Evolutionary conservation across 805 yeast species (phyloP), one percentile per base, ranked within the genome.

Genomic region (Myxozyma sirexii): DNA sequence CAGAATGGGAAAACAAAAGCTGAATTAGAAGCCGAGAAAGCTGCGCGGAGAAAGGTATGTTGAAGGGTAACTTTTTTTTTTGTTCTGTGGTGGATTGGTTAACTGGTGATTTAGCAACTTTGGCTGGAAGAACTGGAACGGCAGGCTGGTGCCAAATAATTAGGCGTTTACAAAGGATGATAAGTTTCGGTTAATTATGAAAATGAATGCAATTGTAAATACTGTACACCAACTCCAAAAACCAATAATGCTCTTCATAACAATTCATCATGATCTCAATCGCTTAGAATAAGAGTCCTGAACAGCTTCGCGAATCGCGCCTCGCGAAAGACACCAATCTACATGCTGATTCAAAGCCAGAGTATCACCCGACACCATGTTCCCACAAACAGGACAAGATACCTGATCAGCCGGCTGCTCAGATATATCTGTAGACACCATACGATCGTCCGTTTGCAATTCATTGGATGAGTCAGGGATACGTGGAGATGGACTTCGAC

Each of bases 101-200:
- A n/a, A n/a, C n/a, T n/a, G n/a, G n/a, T n/a, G n/a, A n/a, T 33
- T 17, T 93, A 90, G 72, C 77, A 76, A 66, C 71, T 90, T 57
- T 90, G 96, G 96, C 85, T 89, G 59, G 89, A 87, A 70, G 69
- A 68, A 31, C 78, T 89, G 69, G 96, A 89, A 69, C 82, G 65
- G 27, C 60, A 58, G 29, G 57, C 55, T 12, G 56, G 45, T 27
- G 31, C 7, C 13, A 47, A 29, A 17, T 12, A 31, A 24, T 45
- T 12, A 21, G 8, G 23, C 26, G n/a, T n/a, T n/a, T n/a, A n/a
- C n/a, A n/a, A n/a, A n/a, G n/a, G n/a, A n/a, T n/a, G n/a, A n/a
- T n/a, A n/a, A n/a, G n/a, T n/a, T n/a, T n/a, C n/a, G n/a, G n/a
- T n/a, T n/a, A n/a, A n/a, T n/a, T n/a, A n/a, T n/a, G n/a, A n/a